phyloP scores from a whole-genome alignment of 495 filamentous ascomycete species.

The Penicillium parvum region DNA sequence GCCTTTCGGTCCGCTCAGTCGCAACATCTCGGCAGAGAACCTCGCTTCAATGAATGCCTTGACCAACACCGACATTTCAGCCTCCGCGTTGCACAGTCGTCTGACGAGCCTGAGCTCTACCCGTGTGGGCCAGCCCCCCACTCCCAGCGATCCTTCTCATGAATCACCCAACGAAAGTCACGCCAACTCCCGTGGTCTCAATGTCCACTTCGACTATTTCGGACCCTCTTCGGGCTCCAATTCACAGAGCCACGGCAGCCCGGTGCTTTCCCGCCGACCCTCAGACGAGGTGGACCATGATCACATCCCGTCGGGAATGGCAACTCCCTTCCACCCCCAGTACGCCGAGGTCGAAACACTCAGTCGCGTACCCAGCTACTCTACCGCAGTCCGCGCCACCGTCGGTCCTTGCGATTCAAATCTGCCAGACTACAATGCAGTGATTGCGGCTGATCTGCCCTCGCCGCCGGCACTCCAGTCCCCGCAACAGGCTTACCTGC shows the following conservation, averaged over 20 bases:
- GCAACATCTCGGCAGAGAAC: conserved; percentile 75
- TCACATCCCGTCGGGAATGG: conserved; percentile 43
- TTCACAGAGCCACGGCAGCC: conserved; percentile 35
- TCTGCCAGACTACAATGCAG: conserved; percentile 51
- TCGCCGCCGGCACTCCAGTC: conserved; percentile 31
- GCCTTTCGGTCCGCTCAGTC: conserved; percentile 70
- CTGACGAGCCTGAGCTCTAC: conserved; percentile 53
- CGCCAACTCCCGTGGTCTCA: conserved; percentile 23
- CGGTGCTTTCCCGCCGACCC: conserved; percentile 49
- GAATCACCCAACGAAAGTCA: conserved; percentile 22
- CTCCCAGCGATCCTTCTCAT: conserved; percentile 16
- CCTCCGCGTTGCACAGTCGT: conserved; percentile 58
- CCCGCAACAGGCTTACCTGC: conserved; percentile 40
- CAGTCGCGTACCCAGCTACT: conserved; percentile 75
- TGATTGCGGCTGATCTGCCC: conserved; percentile 33
- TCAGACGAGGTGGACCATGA: conserved; percentile 57
- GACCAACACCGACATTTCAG: conserved; percentile 46
- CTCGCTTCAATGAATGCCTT: conserved; percentile 59
- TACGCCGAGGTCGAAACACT: conserved; percentile 58
- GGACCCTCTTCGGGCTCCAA: conserved; percentile 29
- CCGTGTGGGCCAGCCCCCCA: conserved; percentile 18
- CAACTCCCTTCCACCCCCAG: conserved; percentile 60
- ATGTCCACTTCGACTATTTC: conserved; percentile 34
- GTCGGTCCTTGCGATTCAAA: conserved; percentile 44
- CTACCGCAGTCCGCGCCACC: conserved; percentile 64